Evolutionary conservation across 2,329 filamentous ascomycete genomes (phyloP).

Genomic region (Fusarium lateritium): DNA sequence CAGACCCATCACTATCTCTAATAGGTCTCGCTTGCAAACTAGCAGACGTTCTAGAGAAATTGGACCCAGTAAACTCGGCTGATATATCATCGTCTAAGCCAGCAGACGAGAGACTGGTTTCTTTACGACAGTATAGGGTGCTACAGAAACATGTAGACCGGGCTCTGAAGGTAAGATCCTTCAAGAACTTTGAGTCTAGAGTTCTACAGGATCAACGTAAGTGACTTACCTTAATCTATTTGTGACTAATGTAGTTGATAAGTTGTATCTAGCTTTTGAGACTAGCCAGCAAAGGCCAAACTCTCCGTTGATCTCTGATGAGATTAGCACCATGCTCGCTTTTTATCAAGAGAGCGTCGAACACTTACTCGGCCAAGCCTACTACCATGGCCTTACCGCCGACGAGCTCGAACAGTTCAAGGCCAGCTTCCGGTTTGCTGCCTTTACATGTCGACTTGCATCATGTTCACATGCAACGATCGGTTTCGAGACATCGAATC

Average conservation of each 20-base stretch:
- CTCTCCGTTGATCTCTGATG: background rate
- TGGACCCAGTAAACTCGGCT: rapidly evolving
- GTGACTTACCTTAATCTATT: background rate
- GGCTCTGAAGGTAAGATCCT: constrained; percentile 16
- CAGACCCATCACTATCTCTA: background rate
- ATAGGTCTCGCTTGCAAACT: constrained; percentile 7
- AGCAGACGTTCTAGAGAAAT: background rate
- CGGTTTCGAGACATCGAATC: constrained; percentile 11
- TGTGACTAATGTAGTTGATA: rapidly evolving
- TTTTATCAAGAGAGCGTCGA: constrained; percentile 23
- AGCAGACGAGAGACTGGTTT: background rate
- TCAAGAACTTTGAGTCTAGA: constrained; percentile 6
- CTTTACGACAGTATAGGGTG: background rate
- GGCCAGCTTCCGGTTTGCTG: constrained; percentile 2
- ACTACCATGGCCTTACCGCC: background rate
- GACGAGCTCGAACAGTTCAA: constrained; percentile 24
- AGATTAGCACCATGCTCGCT: background rate
- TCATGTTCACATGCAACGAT: constrained; percentile 11
- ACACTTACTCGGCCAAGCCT: background rate
- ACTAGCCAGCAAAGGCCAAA: rapidly evolving
- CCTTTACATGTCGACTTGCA: constrained; percentile 16
- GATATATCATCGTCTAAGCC: rapidly evolving
- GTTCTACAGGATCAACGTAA: background rate
- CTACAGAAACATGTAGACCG: constrained; percentile 2
- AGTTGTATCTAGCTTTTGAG: background rate